Conservation (phyloP, 345 rosid species). For the Eucalyptus sp. region DNA sequence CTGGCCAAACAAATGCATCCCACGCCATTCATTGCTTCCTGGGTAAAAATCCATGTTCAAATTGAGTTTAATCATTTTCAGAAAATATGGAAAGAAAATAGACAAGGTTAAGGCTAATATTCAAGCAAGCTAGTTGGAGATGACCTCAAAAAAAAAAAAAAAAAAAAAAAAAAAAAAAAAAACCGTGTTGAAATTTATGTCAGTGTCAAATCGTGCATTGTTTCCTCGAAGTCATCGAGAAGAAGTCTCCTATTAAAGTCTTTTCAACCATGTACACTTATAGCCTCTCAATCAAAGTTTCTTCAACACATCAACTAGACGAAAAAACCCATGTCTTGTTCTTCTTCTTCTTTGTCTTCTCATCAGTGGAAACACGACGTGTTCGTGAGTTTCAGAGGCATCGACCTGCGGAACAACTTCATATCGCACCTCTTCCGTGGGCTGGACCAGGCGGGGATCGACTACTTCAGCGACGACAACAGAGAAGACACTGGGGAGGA, state of each 20-base stretch:
- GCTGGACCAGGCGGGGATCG: neutral
- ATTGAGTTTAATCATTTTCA: neutral
- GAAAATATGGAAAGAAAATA: neutral
- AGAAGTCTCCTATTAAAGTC: too few relatives aligned
- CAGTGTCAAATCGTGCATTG: too few relatives aligned
- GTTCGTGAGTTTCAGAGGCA: neutral
- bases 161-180: too few relatives aligned
- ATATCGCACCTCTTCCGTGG: neutral
- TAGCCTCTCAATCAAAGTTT: too few relatives aligned
- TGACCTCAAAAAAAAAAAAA: neutral
- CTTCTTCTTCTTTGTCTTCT: neutral
- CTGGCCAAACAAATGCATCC: neutral
- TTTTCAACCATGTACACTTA: too few relatives aligned
- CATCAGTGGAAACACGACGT: neutral
- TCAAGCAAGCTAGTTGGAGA: neutral
- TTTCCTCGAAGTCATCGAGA: too few relatives aligned
- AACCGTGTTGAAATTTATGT: too few relatives aligned
- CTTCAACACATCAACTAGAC: too few relatives aligned
- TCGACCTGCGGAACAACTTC: neutral
- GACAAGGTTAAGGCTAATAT: neutral
- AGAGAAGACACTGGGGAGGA: neutral
- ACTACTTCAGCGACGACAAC: neutral
- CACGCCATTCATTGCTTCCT: neutral
- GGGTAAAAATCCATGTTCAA: neutral
- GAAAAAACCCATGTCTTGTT: neutral